phyloP scores from a whole-genome alignment of 331 rosid genomes.

The Rhamnella rubrinervis region DNA sequence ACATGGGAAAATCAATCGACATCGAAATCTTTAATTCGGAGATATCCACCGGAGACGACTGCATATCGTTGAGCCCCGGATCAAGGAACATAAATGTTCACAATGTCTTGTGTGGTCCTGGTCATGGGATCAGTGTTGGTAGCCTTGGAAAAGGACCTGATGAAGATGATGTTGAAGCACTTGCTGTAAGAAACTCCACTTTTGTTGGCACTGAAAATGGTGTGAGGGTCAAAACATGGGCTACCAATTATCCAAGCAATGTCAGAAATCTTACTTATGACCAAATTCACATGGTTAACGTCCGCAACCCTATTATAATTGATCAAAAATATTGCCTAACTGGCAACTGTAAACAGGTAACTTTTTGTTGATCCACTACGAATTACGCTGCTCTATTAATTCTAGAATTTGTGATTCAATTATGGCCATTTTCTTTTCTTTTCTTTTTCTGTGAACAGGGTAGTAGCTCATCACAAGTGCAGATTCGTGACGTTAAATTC shows the following conservation, averaged over 20 bases:
- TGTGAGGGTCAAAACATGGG: constrained; percentile 45
- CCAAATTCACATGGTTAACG: constrained; percentile 20
- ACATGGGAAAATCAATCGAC: constrained; percentile 27
- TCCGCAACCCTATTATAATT: constrained; percentile 39
- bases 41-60: constrained; percentile 61
- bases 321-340: constrained; percentile 41
- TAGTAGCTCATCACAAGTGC: constrained; percentile 15
- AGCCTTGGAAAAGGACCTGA: constrained; percentile 25
- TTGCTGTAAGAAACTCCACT: constrained; percentile 8
- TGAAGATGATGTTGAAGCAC: constrained; percentile 4
- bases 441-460: constrained; percentile 5
- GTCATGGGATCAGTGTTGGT: constrained; percentile 49
- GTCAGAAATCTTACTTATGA: constrained; percentile 20
- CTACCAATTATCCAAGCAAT: not conserved
- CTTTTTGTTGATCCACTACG: not conserved
- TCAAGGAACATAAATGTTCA: constrained; percentile 6
- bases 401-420: not conserved
- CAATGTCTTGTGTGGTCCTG: constrained; percentile 30
- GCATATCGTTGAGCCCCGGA: constrained; percentile 49
- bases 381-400: not conserved
- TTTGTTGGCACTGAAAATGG: constrained; percentile 39
- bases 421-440: not conserved
- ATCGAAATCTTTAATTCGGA: constrained; percentile 16
- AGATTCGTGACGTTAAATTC: constrained; percentile 28
- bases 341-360: not conserved